These are phyloP conservation scores for Sordaria brevicollis DNA, from an alignment of 495 filamentous ascomycete genomes.

Conservation along the genomic window DNA sequence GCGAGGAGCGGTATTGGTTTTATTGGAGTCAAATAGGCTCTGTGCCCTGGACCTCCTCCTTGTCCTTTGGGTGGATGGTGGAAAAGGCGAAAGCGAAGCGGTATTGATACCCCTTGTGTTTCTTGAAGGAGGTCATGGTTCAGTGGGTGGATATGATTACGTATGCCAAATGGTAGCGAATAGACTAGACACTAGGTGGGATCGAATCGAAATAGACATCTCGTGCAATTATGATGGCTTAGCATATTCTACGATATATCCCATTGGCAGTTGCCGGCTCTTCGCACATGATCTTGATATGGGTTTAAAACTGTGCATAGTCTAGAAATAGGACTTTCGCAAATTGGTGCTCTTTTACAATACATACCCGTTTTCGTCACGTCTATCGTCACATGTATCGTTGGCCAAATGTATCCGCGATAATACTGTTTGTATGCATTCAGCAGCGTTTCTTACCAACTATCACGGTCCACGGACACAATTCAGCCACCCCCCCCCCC, in stretches of 20 bases:
- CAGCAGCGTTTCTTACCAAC: too few relatives aligned
- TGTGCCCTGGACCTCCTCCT: not conserved
- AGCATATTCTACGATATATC: not conserved
- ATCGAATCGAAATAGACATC: not conserved
- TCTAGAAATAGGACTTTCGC: not conserved
- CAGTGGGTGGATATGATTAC: not conserved
- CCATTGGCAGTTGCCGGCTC: not conserved
- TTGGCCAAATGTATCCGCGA: too few relatives aligned
- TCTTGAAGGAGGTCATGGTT: not conserved
- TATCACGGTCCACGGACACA: too few relatives aligned
- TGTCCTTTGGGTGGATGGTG: not conserved
- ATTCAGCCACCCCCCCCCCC: too few relatives aligned
- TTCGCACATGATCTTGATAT: not conserved
- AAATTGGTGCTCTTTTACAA: too few relatives aligned
- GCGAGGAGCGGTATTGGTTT: slow-evolving; percentile 77
- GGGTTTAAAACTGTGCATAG: too few relatives aligned
- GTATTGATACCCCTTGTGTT: not conserved
- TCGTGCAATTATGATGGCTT: not conserved
- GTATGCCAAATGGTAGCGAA: not conserved
- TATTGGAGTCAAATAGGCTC: slow-evolving; percentile 55
- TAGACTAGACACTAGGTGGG: not conserved
- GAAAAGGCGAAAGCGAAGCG: too few relatives aligned
- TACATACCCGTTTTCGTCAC: too few relatives aligned
- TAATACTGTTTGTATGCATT: too few relatives aligned
- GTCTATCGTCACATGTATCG: too few relatives aligned